phyloP scores from a whole-genome alignment of 345 rosid species.

The Kandelia obovata region DNA sequence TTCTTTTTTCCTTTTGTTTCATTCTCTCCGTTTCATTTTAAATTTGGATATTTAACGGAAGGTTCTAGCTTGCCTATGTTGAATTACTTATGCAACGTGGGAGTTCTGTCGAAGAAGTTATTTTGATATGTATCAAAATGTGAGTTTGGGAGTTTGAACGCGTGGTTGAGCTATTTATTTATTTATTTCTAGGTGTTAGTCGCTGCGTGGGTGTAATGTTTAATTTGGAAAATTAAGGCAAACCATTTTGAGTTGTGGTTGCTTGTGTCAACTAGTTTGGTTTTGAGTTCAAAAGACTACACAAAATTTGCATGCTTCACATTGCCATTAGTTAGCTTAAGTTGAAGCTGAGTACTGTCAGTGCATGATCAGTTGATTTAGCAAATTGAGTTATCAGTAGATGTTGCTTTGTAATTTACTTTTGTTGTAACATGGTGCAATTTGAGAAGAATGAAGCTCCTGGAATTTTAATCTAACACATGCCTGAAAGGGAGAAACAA shows the following conservation, averaged over 20 bases:
- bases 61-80: too few relatives aligned
- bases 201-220: too few relatives aligned
- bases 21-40: background rate
- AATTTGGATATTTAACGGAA: too few relatives aligned
- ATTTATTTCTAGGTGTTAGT: too few relatives aligned
- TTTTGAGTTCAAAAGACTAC: background rate
- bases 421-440: background rate
- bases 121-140: too few relatives aligned
- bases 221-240: too few relatives aligned
- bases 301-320: background rate
- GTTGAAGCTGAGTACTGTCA: background rate
- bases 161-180: too few relatives aligned
- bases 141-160: too few relatives aligned
- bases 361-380: background rate
- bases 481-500: background rate
- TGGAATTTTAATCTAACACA: background rate
- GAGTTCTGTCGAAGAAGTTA: too few relatives aligned
- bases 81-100: too few relatives aligned
- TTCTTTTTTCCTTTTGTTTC: background rate
- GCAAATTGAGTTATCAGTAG: background rate
- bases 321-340: too few relatives aligned
- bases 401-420: background rate
- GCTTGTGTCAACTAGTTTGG: background rate
- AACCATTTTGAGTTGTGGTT: background rate
- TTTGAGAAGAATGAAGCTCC: background rate